Conservation (phyloP, 1,284 basidiomycete genomes). For the Pyrrhoderma noxium region DNA sequence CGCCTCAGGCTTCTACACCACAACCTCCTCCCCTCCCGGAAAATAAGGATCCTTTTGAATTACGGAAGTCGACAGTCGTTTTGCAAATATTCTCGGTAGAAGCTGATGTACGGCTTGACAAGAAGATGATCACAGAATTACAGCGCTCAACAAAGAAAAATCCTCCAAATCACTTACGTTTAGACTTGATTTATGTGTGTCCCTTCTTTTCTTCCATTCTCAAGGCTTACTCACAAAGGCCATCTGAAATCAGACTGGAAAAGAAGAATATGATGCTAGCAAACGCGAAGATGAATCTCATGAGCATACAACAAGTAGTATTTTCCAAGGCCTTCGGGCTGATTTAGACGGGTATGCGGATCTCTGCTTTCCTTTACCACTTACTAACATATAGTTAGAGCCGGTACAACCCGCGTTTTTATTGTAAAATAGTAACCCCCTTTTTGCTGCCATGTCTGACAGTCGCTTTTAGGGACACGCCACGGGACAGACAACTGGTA, state of each 20-base stretch:
- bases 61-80: conserved; percentile 60
- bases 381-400: conserved; percentile 31
- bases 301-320: conserved; percentile 56
- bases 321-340: conserved; percentile 83
- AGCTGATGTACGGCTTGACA: conserved; percentile 66
- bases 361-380: background rate
- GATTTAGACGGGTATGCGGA: conserved; percentile 63
- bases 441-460: background rate
- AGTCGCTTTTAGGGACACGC: conserved; percentile 52
- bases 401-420: conserved; percentile 64
- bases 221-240: background rate
- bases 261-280: conserved; percentile 80
- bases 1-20: conserved; percentile 34
- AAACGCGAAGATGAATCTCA: conserved; percentile 58
- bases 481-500: conserved; percentile 88
- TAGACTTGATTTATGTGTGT: conserved; percentile 82
- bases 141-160: conserved; percentile 94
- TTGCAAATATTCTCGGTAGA: conserved; percentile 82
- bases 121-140: conserved; percentile 72
- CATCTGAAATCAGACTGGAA: conserved; percentile 58
- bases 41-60: conserved; percentile 40
- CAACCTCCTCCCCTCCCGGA: conserved; percentile 34
- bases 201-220: background rate
- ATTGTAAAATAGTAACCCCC: conserved; percentile 41
- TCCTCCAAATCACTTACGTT: conserved; percentile 71